Conservation (phyloP, 2,329 filamentous ascomycete genomes). For the Onygena corvina region DNA sequence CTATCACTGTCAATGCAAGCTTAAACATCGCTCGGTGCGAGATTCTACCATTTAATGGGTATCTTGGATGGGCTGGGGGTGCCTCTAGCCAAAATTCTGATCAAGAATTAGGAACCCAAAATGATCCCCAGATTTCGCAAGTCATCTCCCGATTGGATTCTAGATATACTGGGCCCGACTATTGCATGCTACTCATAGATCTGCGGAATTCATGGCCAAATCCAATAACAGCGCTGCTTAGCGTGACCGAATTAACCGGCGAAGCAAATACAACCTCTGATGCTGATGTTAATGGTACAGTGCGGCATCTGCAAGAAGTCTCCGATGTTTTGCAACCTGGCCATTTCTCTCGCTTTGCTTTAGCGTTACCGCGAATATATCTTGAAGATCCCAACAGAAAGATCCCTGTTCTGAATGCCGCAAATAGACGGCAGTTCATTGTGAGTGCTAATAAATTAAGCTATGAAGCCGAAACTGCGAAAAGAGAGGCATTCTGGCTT, state of each 20-base stretch:
- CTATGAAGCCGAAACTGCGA: constrained; percentile 64
- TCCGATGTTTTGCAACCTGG: constrained; percentile 44
- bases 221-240: constrained; percentile 55
- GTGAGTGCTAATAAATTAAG: constrained; percentile 69
- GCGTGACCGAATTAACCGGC: constrained; percentile 29
- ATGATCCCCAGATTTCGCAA: constrained; percentile 34
- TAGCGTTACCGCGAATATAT: constrained; percentile 64
- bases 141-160: constrained; percentile 34
- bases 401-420: constrained; percentile 68
- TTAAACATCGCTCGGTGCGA: constrained; percentile 73
- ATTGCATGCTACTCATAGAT: constrained; percentile 71
- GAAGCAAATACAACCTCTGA: constrained; percentile 1
- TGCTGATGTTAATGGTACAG: constrained; percentile 12
- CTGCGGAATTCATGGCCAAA: constrained; percentile 83
- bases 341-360: constrained; percentile 58
- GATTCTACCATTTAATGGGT: constrained; percentile 57
- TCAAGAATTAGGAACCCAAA: constrained; percentile 16
- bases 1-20: constrained; percentile 83
- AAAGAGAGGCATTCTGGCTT: constrained; percentile 82
- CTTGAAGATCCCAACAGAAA: constrained; percentile 63
- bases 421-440: constrained; percentile 82
- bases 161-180: constrained; percentile 42
- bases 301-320: constrained; percentile 23
- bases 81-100: constrained; percentile 7
- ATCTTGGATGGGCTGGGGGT: constrained; percentile 49